A percentile compares a stretch with the other conserved stretches of the same genome.
Evolutionary conservation across 257 asterid genomes (phyloP).

Genomic region (Ehretia macrophylla): DNA sequence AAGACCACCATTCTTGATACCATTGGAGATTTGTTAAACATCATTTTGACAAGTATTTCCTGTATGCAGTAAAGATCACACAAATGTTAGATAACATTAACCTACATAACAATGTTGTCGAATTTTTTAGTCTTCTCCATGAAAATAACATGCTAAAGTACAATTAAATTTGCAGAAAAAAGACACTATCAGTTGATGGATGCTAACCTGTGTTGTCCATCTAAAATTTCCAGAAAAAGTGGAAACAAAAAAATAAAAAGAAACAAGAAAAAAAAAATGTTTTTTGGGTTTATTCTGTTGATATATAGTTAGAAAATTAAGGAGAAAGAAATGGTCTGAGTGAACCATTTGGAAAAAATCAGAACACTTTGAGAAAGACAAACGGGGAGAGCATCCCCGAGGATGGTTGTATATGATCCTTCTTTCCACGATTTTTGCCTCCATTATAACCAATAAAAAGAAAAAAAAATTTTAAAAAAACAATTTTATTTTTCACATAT

Average conservation of each 20-base stretch:
- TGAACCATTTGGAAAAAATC: slow-evolving; percentile 10
- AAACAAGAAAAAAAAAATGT: neutral
- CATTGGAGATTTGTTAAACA: slow-evolving; percentile 50
- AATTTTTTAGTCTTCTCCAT: neutral
- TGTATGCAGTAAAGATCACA: slow-evolving; percentile 18
- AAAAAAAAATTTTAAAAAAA: too few relatives aligned
- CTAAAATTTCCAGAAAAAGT: slow-evolving; percentile 39
- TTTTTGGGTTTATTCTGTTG: slow-evolving; percentile 2
- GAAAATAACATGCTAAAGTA: neutral
- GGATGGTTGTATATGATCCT: too few relatives aligned
- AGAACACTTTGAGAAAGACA: too few relatives aligned
- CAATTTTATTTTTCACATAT: neutral
- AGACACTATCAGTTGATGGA: neutral
- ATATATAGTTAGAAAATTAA: slow-evolving; percentile 30
- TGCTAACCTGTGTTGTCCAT: slow-evolving; percentile 44
- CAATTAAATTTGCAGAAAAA: slow-evolving; percentile 1
- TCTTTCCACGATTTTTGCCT: too few relatives aligned
- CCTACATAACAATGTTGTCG: neutral
- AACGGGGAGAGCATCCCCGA: too few relatives aligned
- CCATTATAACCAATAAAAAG: too few relatives aligned
- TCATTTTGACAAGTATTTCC: slow-evolving; percentile 36
- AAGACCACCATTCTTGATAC: slow-evolving; percentile 41
- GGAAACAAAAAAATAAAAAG: neutral
- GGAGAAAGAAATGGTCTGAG: slow-evolving; percentile 50
- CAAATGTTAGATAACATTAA: neutral